Base-by-base conservation (phyloP, 768 basidiomycete genomes). In the Podaxis sp. region DNA sequence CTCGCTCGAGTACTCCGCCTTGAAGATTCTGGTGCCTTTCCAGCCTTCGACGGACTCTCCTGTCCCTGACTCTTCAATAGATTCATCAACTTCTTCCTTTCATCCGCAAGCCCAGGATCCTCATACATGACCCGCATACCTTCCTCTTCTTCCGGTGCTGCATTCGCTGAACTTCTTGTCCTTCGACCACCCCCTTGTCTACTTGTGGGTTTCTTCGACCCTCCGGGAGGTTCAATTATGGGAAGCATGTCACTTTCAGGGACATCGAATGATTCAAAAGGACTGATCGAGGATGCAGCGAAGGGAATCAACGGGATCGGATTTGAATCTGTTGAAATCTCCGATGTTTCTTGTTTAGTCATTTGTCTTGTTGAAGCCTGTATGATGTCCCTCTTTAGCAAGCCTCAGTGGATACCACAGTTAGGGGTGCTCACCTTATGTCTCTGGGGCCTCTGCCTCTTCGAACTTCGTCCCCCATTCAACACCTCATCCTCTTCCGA, bases 71-170 rank as follows among this genome's bases (percentile, higher is more conserved):
- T 67, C 44, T 72, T 80, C 50, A 90, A 68, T 67, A 91, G 71
- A 58, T 73, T 78, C 82, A 88, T 79, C 66, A 90, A 68, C 69
- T 82, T 77, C 64, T 79, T 75, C 72, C 82, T 82, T 72, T 88
- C 87, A 53, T 82, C 83, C 44, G 75, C 72, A 74, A 89, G 85
- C 22, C 73, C 82, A 1, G 88, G 87, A 72, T 91, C 89, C 69
- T 88, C 87, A 65, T 90, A 91, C 62, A 77, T 79, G 8, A 91
- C 87, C 4, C 82, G 77, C 71, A 85, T 75, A 66, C 81, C 81
- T 65, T 80, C 78, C n/a, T 82, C 80, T 58, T 69, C 67, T 26
- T 67, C 72, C 20, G 26, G 49, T 22, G 66, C 38, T 17, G 10
- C 20, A 53, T 26, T 0, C 33, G 46, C 46, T 38, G 38, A 65